Evolutionary conservation across 1,139 yeast genomes (phyloP), one percentile per base, ranked within the genome.

Genomic region (Hanseniaspora uvarum): DNA sequence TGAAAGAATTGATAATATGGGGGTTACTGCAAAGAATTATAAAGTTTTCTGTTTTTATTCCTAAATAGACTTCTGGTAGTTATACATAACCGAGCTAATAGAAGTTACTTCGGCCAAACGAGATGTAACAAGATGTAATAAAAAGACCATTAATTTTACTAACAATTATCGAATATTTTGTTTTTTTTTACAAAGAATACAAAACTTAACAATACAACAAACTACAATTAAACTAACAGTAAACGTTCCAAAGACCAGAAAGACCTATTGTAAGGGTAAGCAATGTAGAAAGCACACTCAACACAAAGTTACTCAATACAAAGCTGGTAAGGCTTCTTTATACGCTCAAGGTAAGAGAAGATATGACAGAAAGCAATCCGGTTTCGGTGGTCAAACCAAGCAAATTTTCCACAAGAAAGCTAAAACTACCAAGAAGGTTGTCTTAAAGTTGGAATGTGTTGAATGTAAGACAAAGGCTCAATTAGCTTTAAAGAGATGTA

Each of bases 341-440:
- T 88, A 82, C 74, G 96, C 97, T 68, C 97, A 92, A 81, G 99
- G 99, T 84, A 94, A 94, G 89, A 87, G 99, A 83, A 89, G 99
- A 82, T 92, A 92, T 81, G 98, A 94, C 94, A 95, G 99, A 79
- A 92, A 92, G 80, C 98, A 92, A 81, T 76, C 86, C 72, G 99
- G 99, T 87, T 92, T 82, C 79, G 99, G 99, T 86, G 99, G 99
- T 86, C 99, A 92, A 81, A 92, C 98, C 79, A 92, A 88, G 83
- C 98, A 86, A 74, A 86, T 94, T 79, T 92, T 92, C 96, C 97
- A 88, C 87, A 92, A 92, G 86, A 94, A 92, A 78, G 99, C 99
- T 70, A 92, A 92, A 89, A 92, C 98, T 68, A 92, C 99, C 83
- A 92, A 92, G 88, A 92, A 92, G 86, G 96, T 92, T 75, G 98